phyloP scores from a whole-genome alignment of 495 filamentous ascomycete genomes.

The Aspergillus steynii region DNA sequence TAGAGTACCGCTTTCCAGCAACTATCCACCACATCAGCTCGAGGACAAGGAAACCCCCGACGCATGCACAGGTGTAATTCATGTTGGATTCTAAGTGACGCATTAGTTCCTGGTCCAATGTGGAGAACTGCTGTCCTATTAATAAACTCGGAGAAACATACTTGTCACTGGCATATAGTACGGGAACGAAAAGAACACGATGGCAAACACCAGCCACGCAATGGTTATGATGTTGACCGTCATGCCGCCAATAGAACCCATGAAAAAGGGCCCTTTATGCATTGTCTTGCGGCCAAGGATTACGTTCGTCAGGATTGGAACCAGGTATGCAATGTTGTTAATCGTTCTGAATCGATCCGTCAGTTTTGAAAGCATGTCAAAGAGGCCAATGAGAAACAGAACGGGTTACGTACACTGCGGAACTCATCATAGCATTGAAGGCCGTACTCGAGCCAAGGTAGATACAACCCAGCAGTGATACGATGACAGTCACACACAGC shows the following conservation, averaged over 20 bases:
- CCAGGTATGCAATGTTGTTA: slow-evolving; percentile 37
- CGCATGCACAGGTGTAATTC: slow-evolving; percentile 70
- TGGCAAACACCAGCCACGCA: slow-evolving; percentile 39
- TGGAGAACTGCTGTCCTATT: neutral
- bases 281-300: slow-evolving; percentile 33
- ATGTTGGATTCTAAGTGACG: slow-evolving; percentile 49
- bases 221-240: slow-evolving; percentile 36
- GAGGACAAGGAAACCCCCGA: slow-evolving; percentile 54
- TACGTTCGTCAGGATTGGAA: slow-evolving; percentile 39
- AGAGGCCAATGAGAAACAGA: too few species aligned
- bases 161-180: slow-evolving; percentile 52
- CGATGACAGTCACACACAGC: slow-evolving; percentile 56
- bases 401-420: slow-evolving; percentile 34
- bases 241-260: slow-evolving; percentile 32
- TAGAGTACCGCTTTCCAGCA: slow-evolving; percentile 36
- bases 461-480: slow-evolving; percentile 66
- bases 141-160: slow-evolving; percentile 15
- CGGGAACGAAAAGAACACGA: slow-evolving; percentile 75
- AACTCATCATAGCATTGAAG: slow-evolving; percentile 70
- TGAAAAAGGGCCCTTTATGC: slow-evolving; percentile 34
- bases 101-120: neutral
- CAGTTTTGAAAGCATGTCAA: slow-evolving; percentile 4
- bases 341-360: slow-evolving; percentile 27
- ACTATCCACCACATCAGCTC: slow-evolving; percentile 42
- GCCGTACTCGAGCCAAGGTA: slow-evolving; percentile 68